A percentile compares a stretch with the other conserved stretches of the same genome.
Conservation (phyloP, 1,139 yeast species). For the Nakaseomyces sp. region DNA sequence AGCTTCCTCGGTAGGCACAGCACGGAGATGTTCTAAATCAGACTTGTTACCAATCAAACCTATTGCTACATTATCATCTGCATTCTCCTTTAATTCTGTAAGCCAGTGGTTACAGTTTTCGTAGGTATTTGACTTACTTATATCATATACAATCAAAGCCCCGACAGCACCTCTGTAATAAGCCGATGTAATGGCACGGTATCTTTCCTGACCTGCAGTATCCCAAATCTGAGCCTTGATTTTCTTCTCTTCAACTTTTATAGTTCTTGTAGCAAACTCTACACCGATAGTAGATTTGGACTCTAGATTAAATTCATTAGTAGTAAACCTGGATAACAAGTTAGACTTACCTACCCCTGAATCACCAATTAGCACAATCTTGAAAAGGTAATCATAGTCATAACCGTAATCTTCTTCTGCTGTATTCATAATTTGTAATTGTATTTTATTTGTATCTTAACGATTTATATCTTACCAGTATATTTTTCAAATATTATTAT, state of each 20-base stretch:
- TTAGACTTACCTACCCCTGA: conserved; percentile 97
- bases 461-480: too few relatives aligned
- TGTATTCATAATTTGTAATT: not conserved
- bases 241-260: conserved; percentile 88
- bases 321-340: conserved; percentile 82
- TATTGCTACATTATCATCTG: conserved; percentile 92
- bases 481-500: too few relatives aligned
- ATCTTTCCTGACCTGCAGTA: conserved; percentile 98
- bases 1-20: conserved; percentile 97
- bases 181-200: conserved; percentile 95
- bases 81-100: conserved; percentile 90
- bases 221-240: conserved; percentile 99
- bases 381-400: conserved; percentile 92
- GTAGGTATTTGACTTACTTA: conserved; percentile 84
- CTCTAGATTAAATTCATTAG: conserved; percentile 92
- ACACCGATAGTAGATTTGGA: conserved; percentile 95
- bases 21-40: conserved; percentile 90
- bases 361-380: conserved; percentile 94
- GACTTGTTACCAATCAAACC: conserved; percentile 96
- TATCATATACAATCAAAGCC: conserved; percentile 90
- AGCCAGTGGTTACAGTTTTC: conserved; percentile 94
- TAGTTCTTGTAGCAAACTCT: conserved; percentile 94
- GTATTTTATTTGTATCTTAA: too few relatives aligned
- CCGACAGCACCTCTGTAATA: conserved; percentile 98
- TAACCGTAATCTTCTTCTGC: conserved; percentile 54